Evolutionary conservation across 2,329 filamentous ascomycete genomes (phyloP), one percentile per base, ranked within the genome.

Genomic region (Mycosphaerella arachidis): DNA sequence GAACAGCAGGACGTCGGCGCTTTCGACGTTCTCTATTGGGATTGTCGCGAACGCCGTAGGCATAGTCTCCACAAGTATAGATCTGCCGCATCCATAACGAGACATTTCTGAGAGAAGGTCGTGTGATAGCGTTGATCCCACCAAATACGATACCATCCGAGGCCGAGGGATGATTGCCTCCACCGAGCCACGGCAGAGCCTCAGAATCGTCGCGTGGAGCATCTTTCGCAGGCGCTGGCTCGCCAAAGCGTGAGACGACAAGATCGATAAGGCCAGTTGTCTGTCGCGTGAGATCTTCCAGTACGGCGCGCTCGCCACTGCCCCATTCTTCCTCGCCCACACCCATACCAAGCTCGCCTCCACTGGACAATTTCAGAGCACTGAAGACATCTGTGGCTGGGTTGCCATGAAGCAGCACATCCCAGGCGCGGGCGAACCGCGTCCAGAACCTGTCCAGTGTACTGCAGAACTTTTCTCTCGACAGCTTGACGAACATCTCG

Each of bases 311-410:
- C 77, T 97, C 93, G 33, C 92, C 92, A 72, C 93, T 97, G 4
- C 93, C 93, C 73, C 92, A 88, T 57, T 97, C 91, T 77, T 97
- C 94, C 73, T 97, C 94, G 18, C 94, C 94, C 1, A 97, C 94
- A 0, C 94, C 94, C 50, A 97, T 85, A 16, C 94, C 94, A 29
- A 97, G 83, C 76, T 97, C 93, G 18, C 94, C 93, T 35, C 91
- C 92, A 6, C 89, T 90, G 12, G 92, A 91, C 33, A 99, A 81
- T 74, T 96, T 96, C 71, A 96, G 86, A 6, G 90, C 92, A 10
- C 88, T 86, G 69, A 91, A 92, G 5, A 96, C 81, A 63, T 88
- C 87, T 1, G 88, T 84, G 1, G 88, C 86, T 0, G 94, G 94
- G 68, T 96, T 97, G 8, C 92, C 93, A 71, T 93, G 90, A 46